A percentile compares a stretch with the other conserved stretches of the same genome.
These are phyloP conservation scores for Suillus ampliporus DNA, from an alignment of 768 basidiomycete species.

Conservation along the genomic window DNA sequence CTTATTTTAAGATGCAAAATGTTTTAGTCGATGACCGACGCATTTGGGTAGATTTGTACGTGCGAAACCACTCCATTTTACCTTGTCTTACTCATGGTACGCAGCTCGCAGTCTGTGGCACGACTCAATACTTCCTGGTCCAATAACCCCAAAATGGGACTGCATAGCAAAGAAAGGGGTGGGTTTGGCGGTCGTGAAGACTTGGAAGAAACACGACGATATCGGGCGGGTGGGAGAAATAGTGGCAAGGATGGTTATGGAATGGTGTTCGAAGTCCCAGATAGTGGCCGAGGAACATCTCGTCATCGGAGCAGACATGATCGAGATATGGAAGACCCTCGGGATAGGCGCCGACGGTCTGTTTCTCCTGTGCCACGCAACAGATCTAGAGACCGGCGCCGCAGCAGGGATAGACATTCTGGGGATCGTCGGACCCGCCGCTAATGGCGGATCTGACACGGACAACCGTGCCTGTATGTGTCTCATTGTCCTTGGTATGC, in stretches of 20 bases:
- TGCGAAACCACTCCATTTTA: conserved; percentile 20
- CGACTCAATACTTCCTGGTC: conserved; percentile 84
- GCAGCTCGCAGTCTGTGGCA: conserved; percentile 92
- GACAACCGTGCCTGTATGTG: conserved; percentile 26
- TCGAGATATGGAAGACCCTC: conserved; percentile 35
- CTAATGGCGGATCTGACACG: conserved; percentile 27
- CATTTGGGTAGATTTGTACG: conserved; percentile 99
- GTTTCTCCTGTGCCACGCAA: conserved; percentile 28
- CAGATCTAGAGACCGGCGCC: conserved; percentile 27
- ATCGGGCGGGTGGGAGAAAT: conserved; percentile 48
- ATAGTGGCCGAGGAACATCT: conserved; percentile 34
- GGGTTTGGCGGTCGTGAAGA: conserved; percentile 78
- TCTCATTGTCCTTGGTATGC: conserved; percentile 8
- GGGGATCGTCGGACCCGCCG: conserved; percentile 39
- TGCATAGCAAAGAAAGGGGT: conserved; percentile 38
- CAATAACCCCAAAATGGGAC: conserved; percentile 67
- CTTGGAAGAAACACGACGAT: conserved; percentile 72
- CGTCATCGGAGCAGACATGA: conserved; percentile 58
- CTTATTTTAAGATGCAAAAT: conserved; percentile 99
- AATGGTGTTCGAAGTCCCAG: conserved; percentile 87
- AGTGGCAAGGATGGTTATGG: conserved; percentile 54
- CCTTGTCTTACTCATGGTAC: conserved; percentile 20
- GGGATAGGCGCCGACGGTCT: conserved; percentile 31
- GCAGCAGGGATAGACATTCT: conserved; percentile 43
- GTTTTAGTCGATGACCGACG: conserved; percentile 96